Percentiles rank a stretch among this genome's conserved stretches.
Evolutionary conservation across 805 yeast species (phyloP).

Genomic region (Candida caryicola): DNA sequence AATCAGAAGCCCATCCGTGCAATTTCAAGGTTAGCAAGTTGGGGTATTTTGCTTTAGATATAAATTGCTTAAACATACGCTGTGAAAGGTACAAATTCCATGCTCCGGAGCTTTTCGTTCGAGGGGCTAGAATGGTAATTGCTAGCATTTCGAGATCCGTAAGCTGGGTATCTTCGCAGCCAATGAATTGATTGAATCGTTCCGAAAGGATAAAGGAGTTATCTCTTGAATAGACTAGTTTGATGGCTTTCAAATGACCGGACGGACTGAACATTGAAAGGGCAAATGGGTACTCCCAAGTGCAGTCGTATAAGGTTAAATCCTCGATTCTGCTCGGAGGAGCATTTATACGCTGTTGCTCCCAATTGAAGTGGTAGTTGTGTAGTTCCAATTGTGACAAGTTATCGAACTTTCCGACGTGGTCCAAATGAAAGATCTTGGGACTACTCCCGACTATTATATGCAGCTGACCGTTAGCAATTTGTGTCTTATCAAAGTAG

Average conservation of each 20-base stretch:
- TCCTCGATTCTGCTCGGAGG: conserved; percentile 23
- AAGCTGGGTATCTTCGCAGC: background rate
- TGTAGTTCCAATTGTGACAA: conserved; percentile 34
- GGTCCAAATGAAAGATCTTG: conserved; percentile 42
- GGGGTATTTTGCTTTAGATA: conserved; percentile 9
- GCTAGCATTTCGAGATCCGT: background rate
- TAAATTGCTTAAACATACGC: background rate
- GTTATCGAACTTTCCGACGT: conserved; percentile 35
- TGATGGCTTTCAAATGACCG: conserved; percentile 20
- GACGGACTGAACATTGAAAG: conserved; percentile 33
- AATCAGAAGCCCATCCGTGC: conserved; percentile 23
- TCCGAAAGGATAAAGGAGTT: conserved; percentile 38
- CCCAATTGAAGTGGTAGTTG: conserved; percentile 46
- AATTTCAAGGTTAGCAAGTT: conserved; percentile 14
- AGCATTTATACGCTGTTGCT: conserved; percentile 15
- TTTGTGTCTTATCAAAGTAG: conserved; percentile 24
- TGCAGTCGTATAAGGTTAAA: conserved; percentile 39
- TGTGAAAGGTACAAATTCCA: background rate
- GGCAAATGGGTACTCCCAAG: conserved; percentile 58
- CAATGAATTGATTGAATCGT: conserved; percentile 31
- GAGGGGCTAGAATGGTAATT: background rate
- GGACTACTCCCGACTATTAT: conserved; percentile 13
- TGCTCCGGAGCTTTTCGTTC: background rate
- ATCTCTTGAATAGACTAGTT: conserved; percentile 23
- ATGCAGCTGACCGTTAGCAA: background rate